A percentile compares a stretch with the other conserved stretches of the same genome.
Conservation (phyloP, 345 rosid species). For the Aurinia saxatilis region DNA sequence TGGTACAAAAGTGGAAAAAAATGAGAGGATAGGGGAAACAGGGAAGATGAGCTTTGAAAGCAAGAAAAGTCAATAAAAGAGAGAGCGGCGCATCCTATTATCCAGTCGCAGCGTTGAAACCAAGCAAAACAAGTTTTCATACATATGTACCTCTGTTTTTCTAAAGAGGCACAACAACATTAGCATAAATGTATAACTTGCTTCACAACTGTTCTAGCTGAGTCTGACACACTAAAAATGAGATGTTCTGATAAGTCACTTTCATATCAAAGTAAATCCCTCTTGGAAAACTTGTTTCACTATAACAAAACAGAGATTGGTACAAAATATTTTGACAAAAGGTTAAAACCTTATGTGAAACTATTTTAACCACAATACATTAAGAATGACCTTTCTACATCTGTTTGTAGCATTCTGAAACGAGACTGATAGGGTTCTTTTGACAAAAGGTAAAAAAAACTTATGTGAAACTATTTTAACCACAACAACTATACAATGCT, state of each 20-base stretch:
- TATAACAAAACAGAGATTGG: background rate
- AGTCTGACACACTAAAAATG: no score
- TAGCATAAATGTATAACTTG: no score
- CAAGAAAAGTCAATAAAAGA: conserved; percentile 30
- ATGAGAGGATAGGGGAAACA: conserved; percentile 10
- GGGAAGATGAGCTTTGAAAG: conserved; percentile 46
- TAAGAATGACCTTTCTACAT: no score
- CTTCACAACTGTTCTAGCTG: no score
- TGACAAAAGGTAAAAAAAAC: background rate
- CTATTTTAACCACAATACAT: background rate
- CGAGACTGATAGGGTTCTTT: no score
- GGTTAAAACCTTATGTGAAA: background rate
- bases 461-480: background rate
- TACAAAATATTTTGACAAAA: background rate
- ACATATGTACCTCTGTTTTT: no score
- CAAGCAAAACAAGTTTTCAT: no score
- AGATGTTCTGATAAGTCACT: background rate
- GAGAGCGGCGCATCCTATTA: conserved; percentile 31
- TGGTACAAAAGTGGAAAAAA: background rate
- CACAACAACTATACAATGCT: background rate
- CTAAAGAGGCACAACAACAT: no score
- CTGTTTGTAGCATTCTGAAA: no score
- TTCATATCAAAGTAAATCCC: background rate
- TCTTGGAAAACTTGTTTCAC: background rate
- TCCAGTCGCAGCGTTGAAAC: no score